Evolutionary conservation across 176 grass and related monocot species (phyloP), one percentile per base, ranked within the genome.

Genomic region (Canna indica): DNA sequence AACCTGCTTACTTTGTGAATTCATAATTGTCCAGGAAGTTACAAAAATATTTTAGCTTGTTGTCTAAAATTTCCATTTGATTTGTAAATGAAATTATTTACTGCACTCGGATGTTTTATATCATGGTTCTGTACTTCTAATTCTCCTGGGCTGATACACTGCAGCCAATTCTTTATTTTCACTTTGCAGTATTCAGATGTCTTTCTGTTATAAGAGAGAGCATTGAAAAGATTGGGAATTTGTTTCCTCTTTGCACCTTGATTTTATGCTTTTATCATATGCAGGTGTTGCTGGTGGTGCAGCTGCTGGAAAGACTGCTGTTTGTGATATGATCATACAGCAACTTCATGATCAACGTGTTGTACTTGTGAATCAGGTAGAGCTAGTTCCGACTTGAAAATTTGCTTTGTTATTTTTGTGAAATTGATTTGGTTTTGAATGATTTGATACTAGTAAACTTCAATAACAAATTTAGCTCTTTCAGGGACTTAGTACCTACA

Each of bases 241-340:
- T n/a, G n/a, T n/a, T n/a, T n/a, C n/a, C n/a, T n/a, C n/a, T n/a
- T n/a, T n/a, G n/a, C n/a, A n/a, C n/a, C n/a, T n/a, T n/a, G n/a
- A n/a, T n/a, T 65, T 65, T 3, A 7, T 24, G 11, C 4, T 24
- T 36, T 41, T 66, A 11, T 15, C 33, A 26, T n/a, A 38, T 8
- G 39, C 35, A 90, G 88, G 88, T 60, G 88, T 90, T 33, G 79
- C 71, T 16, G 88, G 88, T 46, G 88, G 88, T 67, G 76, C 88
- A 47, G 88, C 88, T 67, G 83, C 88, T 53, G 88, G 88, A 77
- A 90, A 90, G 78, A 90, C 81, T 18, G 83, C 88, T 26, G 88
- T 90, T n/a, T 90, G 88, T 67, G 81, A 90, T 59, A 86, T 86
- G 80, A 90, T 90, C 32, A 86, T 83, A n/a, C 78, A 84, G 58